Evolutionary conservation across 192 early-diverging fungal genomes (phyloP).

Genomic region (Thamnidium elegans): DNA sequence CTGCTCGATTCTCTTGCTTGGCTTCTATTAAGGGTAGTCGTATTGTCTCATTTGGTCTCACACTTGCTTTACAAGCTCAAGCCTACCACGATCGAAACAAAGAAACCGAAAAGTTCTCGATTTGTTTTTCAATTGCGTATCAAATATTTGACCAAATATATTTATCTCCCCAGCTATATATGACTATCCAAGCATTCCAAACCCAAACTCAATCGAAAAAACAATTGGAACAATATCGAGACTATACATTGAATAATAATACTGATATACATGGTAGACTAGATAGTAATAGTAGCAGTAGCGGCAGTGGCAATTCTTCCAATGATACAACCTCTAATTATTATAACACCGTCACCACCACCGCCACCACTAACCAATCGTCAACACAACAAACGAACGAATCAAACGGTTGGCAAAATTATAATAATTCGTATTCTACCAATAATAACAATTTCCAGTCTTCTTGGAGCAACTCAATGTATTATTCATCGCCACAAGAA

Average conservation of each 20-base stretch:
- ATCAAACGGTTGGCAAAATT: neutral
- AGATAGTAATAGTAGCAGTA: neutral
- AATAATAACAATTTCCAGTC: neutral
- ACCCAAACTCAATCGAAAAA: neutral
- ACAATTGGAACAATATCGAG: neutral
- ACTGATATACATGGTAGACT: neutral
- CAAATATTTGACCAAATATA: slow-evolving; percentile 6
- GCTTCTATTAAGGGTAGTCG: slow-evolving; percentile 8
- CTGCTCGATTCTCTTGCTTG: neutral
- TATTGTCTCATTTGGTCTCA: neutral
- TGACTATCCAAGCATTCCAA: neutral
- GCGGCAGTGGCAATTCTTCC: neutral
- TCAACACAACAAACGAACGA: neutral
- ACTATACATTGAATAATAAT: neutral
- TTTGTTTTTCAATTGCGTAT: neutral
- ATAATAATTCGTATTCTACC: neutral
- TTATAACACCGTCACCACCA: neutral
- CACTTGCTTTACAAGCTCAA: neutral
- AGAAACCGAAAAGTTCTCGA: neutral
- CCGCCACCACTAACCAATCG: neutral
- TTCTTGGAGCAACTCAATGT: neutral
- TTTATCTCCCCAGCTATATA: neutral
- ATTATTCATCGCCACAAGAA: neutral
- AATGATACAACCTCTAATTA: neutral
- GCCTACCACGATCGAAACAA: neutral